These are phyloP conservation scores for Aspergillus aculeatinus DNA, from an alignment of 2,329 filamentous ascomycete genomes.

Conservation along the genomic window DNA sequence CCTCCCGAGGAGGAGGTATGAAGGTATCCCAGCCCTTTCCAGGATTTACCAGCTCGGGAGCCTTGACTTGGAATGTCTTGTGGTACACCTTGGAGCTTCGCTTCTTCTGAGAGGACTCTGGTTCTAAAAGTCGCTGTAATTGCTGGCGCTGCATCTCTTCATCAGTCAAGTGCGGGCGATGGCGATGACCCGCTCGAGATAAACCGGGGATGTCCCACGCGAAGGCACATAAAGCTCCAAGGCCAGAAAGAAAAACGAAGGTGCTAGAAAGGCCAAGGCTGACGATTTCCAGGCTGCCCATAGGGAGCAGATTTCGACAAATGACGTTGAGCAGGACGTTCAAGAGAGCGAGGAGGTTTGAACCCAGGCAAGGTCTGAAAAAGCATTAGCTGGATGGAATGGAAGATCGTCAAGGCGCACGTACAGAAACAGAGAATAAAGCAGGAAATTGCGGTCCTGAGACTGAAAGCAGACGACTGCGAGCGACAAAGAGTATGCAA, in stretches of 20 bases:
- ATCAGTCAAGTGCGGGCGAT: slow-evolving; percentile 28
- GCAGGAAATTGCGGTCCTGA: slow-evolving; percentile 26
- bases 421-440: slow-evolving; percentile 35
- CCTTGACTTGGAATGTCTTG: slow-evolving; percentile 30
- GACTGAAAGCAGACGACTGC: slow-evolving; percentile 26
- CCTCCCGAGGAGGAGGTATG: slow-evolving; percentile 8
- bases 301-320: slow-evolving; percentile 27
- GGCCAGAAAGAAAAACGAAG: slow-evolving; percentile 29
- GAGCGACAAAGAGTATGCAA: slow-evolving; percentile 28
- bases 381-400: slow-evolving; percentile 5
- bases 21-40: slow-evolving; percentile 24
- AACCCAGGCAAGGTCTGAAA: slow-evolving; percentile 24
- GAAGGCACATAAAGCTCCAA: slow-evolving; percentile 29
- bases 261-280: slow-evolving; percentile 29
- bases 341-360: slow-evolving; percentile 33
- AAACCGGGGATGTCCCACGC: slow-evolving; percentile 15
- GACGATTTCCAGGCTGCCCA: slow-evolving; percentile 26
- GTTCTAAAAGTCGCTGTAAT: slow-evolving; percentile 36
- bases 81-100: slow-evolving; percentile 19
- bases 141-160: slow-evolving; percentile 44
- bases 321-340: slow-evolving; percentile 37
- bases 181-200: slow-evolving; percentile 9
- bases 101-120: slow-evolving; percentile 23
- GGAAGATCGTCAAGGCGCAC: slow-evolving; percentile 8
- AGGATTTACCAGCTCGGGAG: slow-evolving; percentile 22